These are phyloP conservation scores for Oryza longistaminata DNA, from an alignment of 176 grass and related monocot genomes.

Conservation along the genomic window DNA sequence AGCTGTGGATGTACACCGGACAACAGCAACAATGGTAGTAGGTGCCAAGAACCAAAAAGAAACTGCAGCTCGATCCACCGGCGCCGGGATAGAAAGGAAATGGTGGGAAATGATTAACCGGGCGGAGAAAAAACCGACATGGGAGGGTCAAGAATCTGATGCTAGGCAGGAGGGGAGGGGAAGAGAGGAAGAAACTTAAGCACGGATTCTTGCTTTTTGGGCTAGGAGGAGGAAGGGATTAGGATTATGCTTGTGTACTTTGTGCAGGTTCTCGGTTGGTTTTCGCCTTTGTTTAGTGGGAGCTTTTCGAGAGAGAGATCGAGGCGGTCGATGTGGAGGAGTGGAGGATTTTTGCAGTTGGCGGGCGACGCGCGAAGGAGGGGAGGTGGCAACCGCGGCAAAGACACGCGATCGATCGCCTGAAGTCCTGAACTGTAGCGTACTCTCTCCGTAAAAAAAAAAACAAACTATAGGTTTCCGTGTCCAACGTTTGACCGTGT, in stretches of 20 bases:
- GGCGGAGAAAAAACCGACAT: not conserved
- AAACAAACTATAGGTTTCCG: no score
- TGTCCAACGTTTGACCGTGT: no score
- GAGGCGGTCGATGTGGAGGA: not conserved
- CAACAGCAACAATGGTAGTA: not conserved
- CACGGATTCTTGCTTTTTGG: constrained; percentile 36
- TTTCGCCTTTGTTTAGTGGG: not conserved
- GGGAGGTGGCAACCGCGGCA: not conserved
- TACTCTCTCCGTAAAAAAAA: no score
- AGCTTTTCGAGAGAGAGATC: not conserved
- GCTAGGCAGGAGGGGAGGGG: not conserved
- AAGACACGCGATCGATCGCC: no score
- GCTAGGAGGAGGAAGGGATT: not conserved
- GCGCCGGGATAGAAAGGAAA: not conserved
- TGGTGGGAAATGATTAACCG: not conserved
- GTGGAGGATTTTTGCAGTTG: not conserved
- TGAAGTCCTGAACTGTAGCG: no score
- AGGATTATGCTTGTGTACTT: not conserved
- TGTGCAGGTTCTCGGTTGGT: not conserved
- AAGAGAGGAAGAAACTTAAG: not conserved
- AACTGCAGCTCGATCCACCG: not conserved
- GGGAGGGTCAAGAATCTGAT: constrained; percentile 39
- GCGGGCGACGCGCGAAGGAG: not conserved
- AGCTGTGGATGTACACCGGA: not conserved
- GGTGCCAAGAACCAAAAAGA: constrained; percentile 4